Base-by-base conservation (phyloP, 164 flowering plant species). In the Sextonia rubra region DNA sequence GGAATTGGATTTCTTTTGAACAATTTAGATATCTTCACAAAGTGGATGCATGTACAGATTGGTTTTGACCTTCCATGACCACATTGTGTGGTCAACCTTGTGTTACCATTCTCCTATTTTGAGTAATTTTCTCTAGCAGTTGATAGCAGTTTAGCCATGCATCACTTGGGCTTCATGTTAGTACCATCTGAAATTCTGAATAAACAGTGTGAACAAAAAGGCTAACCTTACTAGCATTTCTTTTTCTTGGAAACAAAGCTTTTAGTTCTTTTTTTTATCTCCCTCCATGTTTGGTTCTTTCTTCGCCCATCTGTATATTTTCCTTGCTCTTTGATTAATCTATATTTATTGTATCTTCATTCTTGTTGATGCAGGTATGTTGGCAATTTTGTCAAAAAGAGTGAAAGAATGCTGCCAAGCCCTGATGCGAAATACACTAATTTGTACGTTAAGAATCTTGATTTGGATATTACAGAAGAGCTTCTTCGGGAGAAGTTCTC, bases 401-500 rank as follows among this genome's bases (percentile, higher is more conserved):
- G 73, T 77, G 97, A 91, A 27, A 82, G 98, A n/a, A 79, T 70
- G 47, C 62, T 77, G 73, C 74, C 89, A 14, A 81, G 74, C 62
- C 80, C 82, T 56, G 91, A 88, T 80, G 83, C 75, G 12, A 89
- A 83, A 66, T 92, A 82, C 69, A 90, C 97, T 27, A 94, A 95
- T 78, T 65, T 95, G 72, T 95, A 86, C 69, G 47, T 95, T 78
- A 95, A 92, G 86, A 93, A 92, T 80, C 58, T 95, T 73, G 97
- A 90, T 75, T 73, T 60, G 9, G 88, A 86, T 24, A 26, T 90
- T 30, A 82, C 86, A 15, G 96, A 91, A 79, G 92, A 89, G 56
- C 65, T 73, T 62, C 79, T 95, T 49, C 69, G 14, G 58, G 87
- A 87, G 74, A 93, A 85, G 74, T 95, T 93, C 70, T 83, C 88